A percentile compares a stretch with the other conserved stretches of the same genome.
Conservation (phyloP, 1,139 yeast species). For the Taiozyma sp. region DNA sequence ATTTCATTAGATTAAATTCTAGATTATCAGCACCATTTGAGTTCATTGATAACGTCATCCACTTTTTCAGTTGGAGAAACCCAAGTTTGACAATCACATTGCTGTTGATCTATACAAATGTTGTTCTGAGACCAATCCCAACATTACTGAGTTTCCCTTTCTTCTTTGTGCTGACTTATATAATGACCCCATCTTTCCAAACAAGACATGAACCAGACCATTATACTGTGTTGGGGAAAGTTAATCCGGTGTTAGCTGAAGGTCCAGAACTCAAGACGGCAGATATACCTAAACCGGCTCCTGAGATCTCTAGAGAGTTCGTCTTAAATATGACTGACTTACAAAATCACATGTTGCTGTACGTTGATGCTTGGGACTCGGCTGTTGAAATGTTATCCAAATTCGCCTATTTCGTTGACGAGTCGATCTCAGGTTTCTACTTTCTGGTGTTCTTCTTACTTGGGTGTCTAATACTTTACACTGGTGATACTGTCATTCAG, state of each 20-base stretch:
- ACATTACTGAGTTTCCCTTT: slow-evolving; percentile 33
- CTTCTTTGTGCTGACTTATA: slow-evolving; percentile 45
- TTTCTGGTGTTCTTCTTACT: slow-evolving; percentile 30
- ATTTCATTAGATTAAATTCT: slow-evolving; percentile 60
- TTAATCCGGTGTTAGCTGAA: slow-evolving; percentile 39
- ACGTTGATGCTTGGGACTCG: slow-evolving; percentile 59
- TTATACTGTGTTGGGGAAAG: slow-evolving; percentile 24
- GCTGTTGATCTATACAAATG: slow-evolving; percentile 47
- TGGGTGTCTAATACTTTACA: slow-evolving; percentile 9
- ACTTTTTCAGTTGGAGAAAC: slow-evolving; percentile 57
- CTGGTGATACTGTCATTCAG: slow-evolving; percentile 18
- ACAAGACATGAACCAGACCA: slow-evolving; percentile 32
- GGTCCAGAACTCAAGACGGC: slow-evolving; percentile 43
- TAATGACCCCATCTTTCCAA: slow-evolving; percentile 68
- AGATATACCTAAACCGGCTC: slow-evolving; percentile 51
- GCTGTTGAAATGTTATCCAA: slow-evolving; percentile 43
- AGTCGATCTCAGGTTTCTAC: slow-evolving; percentile 51
- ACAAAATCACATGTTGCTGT: slow-evolving; percentile 76
- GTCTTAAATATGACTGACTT: slow-evolving; percentile 74
- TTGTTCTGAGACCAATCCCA: slow-evolving; percentile 58
- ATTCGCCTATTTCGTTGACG: slow-evolving; percentile 63
- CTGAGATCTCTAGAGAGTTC: slow-evolving; percentile 76
- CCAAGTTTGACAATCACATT: slow-evolving; percentile 59
- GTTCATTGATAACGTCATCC: slow-evolving; percentile 48
- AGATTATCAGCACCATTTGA: slow-evolving; percentile 57